Base-by-base conservation (phyloP, 169 alveolate species). In the Cryptosporidium muris region DNA sequence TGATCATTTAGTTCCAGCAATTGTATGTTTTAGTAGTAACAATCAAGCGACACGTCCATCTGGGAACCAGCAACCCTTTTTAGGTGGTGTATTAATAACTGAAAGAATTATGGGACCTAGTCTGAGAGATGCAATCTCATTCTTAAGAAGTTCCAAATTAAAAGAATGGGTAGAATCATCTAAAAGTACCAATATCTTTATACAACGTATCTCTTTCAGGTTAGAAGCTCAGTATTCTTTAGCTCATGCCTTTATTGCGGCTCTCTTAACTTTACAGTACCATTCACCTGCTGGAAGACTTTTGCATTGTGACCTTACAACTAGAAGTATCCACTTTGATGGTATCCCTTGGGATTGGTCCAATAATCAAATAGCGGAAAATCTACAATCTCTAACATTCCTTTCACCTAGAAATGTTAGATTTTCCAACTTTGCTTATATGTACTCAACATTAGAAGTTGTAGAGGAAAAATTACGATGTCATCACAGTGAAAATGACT, bases 281-380 rank as follows among this genome's bases (percentile, higher is more conserved):
- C 85, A 74, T 51, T 74, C 85, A n/a, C 42, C 60, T 58, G 85
- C 85, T 43, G 85, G 85, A 1, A 54, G 85, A 45, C 16, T 74
- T 45, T 42, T 74, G 36, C 85, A 74, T 38, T 74, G 85, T 42
- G 85, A 74, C 40, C 68, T 74, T 12, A 74, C 40, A 16, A 1
- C 68, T 14, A 74, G 47, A 58, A 74, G 85, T 58, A 74, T 74
- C 34, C 45, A 74, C 14, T n/a, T 74, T 45, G 85, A 74, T n/a
- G 56, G 85, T 11, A 7, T 74, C 1, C 56, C 60, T 56, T 74
- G 85, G 85, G 60, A 68, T n/a, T 74, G 85, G 85, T 74, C 85
- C 16, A 16, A 66, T 0, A 74, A 40, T 8, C 54, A 43, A 40
- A 12, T 74, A 14, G 85, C 54, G 62, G 85, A 74, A 12, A 74